phyloP scores from a whole-genome alignment of 352 stramenopile species.

The Thalassiosira hispida region DNA sequence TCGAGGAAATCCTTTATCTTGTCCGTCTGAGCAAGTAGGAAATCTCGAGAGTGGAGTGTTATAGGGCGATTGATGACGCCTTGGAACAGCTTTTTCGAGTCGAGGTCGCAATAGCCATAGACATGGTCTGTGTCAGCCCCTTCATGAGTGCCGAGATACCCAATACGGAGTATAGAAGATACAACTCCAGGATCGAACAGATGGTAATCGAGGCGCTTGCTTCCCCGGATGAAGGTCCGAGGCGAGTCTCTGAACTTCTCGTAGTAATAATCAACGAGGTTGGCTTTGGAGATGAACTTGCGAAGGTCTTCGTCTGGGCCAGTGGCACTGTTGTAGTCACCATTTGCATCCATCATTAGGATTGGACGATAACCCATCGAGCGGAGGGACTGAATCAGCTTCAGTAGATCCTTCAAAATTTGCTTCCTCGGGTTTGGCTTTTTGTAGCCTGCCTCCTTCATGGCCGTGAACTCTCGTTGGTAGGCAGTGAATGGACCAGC shows the following conservation, averaged over 20 bases:
- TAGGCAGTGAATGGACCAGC: slow-evolving; percentile 22
- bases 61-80: slow-evolving; percentile 11
- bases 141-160: slow-evolving; percentile 11
- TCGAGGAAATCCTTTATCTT: slow-evolving; percentile 9
- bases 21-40: slow-evolving; percentile 12
- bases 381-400: not conserved
- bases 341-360: slow-evolving; percentile 39
- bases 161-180: not conserved
- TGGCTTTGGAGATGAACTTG: slow-evolving; percentile 2
- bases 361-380: slow-evolving; percentile 6
- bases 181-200: not conserved
- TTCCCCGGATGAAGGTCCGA: slow-evolving; percentile 1
- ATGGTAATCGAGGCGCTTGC: slow-evolving; percentile 6
- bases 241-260: not conserved
- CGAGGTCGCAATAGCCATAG: not conserved
- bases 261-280: slow-evolving; percentile 3
- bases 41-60: not conserved
- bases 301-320: not conserved
- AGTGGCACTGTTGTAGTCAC: not conserved
- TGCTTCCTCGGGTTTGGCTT: not conserved
- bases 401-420: not conserved
- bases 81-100: not conserved
- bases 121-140: slow-evolving; percentile 7
- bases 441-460: not conserved
- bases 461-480: not conserved